Base-by-base conservation (phyloP, 2,329 filamentous ascomycete species). In the Coleophoma crateriformis region DNA sequence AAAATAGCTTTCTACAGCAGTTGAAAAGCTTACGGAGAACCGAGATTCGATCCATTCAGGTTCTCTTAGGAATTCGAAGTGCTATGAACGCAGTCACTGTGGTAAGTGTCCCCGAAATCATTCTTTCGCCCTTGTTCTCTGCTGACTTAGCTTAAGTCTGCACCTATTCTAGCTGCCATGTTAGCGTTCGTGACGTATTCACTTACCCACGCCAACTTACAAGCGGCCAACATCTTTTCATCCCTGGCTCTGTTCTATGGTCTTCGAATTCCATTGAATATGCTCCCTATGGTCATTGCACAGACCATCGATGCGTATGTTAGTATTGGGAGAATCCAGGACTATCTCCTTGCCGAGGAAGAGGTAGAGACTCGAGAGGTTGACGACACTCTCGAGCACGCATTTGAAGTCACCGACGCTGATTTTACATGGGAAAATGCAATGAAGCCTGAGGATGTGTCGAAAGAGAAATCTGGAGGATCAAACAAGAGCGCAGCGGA, bases 241-340 rank as follows among this genome's bases (percentile, higher is more conserved):
- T 97, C 92, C 0, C 76, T 97, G 13, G 92, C 92, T 0, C 71
- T 97, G 7, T 99, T 97, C 77, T 97, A 97, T 67, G 84, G 87
- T 5, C 77, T 99, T 40, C 84, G 94, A 39, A 81, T 96, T 67
- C 94, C 94, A 1, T 78, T 99, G 47, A 97, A 96, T 63, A 70
- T 96, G 61, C 74, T 97, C 2, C 92, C 92, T 0, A 71, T 96
- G 54, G 88, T 96, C 40, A 84, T 97, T 58, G 88, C 90, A 33
- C 90, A 95, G 65, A 82, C 90, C 1, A 88, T 91, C 13, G 94
- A 99, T 69, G 94, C 90, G 86, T 75, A 86, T 87, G 1, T 95
- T 91, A 0, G 63, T 96, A 7, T 79, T 20, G 41, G 84, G 52
- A 87, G 94, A 52, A 91, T 97, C 33, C 83, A 97, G 61, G 88